phyloP scores from a whole-genome alignment of 306 rosid species.

The Oxytropis ochrocephala region DNA sequence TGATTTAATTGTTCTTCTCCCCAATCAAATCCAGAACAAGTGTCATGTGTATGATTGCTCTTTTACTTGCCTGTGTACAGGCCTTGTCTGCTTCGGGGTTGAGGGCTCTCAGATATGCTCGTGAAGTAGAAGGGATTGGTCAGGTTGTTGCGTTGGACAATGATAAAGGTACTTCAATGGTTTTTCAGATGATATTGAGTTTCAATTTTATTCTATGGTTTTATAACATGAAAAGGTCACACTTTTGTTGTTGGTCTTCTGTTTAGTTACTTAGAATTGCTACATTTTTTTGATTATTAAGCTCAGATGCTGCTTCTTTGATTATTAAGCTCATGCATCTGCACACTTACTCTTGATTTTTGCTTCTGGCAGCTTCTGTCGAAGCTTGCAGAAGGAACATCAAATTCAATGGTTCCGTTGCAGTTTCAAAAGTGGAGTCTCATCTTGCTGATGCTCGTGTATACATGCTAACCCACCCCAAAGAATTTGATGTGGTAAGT shows the following conservation, averaged over 20 bases:
- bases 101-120: slow-evolving; percentile 93
- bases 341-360: slow-evolving; percentile 1
- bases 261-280: neutral
- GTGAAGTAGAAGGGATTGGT: slow-evolving; percentile 88
- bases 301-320: slow-evolving; percentile 5
- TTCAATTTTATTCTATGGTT: neutral
- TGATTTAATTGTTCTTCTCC: neutral
- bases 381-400: slow-evolving; percentile 96
- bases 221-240: neutral
- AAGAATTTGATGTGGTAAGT: slow-evolving; percentile 91
- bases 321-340: slow-evolving; percentile 19
- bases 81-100: slow-evolving; percentile 96
- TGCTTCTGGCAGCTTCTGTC: slow-evolving; percentile 56
- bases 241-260: neutral
- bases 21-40: neutral
- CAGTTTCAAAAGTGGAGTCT: slow-evolving; percentile 82
- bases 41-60: neutral
- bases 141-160: slow-evolving; percentile 95
- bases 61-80: slow-evolving; percentile 29
- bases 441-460: slow-evolving; percentile 95
- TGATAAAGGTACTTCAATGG: slow-evolving; percentile 57
- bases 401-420: slow-evolving; percentile 92
- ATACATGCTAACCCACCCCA: slow-evolving; percentile 89
- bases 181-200: slow-evolving; percentile 6
- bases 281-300: neutral